Percentiles rank a stretch among this genome's conserved stretches.
These are phyloP conservation scores for Eutrema salsugineum DNA, from an alignment of 441 rosid species.

Conservation along the genomic window DNA sequence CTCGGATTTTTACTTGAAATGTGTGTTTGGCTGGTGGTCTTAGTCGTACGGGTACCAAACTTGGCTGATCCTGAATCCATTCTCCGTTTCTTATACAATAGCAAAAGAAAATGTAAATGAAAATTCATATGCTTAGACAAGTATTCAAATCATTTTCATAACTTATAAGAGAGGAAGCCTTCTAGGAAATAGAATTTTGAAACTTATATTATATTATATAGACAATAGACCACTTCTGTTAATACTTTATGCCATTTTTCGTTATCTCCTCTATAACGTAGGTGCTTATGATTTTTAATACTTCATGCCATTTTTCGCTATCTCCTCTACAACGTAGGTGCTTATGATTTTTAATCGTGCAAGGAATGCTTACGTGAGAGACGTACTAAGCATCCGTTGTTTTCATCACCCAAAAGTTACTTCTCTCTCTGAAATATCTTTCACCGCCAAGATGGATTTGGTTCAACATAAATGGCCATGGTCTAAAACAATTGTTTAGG, in stretches of 20 bases:
- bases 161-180: too few species aligned
- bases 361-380: neutral
- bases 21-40: neutral
- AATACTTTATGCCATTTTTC: neutral
- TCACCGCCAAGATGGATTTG: neutral
- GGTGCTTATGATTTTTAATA: too few species aligned
- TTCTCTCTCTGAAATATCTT: neutral
- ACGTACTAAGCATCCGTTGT: neutral
- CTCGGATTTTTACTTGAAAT: neutral
- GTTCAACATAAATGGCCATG: neutral
- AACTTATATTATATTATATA: neutral
- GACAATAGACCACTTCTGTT: neutral
- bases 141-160: too few species aligned
- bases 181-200: neutral
- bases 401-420: neutral
- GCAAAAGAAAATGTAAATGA: neutral
- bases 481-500: neutral
- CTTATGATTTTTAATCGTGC: neutral
- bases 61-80: neutral
- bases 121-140: too few species aligned
- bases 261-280: neutral
- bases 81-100: too few species aligned
- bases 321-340: too few species aligned
- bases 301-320: too few species aligned
- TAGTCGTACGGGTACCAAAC: neutral